Conservation (phyloP, 768 basidiomycete genomes). For the Kockovaella imperatae region DNA sequence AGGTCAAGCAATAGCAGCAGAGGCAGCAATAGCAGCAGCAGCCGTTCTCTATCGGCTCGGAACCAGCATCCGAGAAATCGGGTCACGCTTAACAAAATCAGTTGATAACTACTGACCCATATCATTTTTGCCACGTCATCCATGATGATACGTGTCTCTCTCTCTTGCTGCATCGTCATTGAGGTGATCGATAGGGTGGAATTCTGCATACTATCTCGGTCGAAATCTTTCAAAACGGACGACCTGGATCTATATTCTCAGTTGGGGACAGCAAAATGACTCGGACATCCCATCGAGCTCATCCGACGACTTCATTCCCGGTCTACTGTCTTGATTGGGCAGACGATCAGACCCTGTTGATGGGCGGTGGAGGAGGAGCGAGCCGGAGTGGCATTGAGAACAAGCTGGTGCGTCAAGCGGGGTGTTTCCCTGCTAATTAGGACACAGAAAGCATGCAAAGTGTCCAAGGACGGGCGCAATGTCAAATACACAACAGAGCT, state of each 20-base stretch:
- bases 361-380: conserved; percentile 82
- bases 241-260: background rate
- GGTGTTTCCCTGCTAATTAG: background rate
- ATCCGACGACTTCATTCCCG: conserved; percentile 73
- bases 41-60: too few relatives aligned
- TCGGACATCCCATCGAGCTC: conserved; percentile 69
- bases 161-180: too few relatives aligned
- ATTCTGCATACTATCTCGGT: background rate
- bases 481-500: conserved; percentile 50
- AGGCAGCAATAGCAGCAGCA: too few relatives aligned
- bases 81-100: too few relatives aligned
- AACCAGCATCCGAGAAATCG: too few relatives aligned
- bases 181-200: too few relatives aligned
- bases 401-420: conserved; percentile 60
- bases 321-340: conserved; percentile 80
- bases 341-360: conserved; percentile 60
- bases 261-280: conserved; percentile 48
- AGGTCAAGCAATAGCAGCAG: too few relatives aligned
- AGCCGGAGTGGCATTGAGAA: conserved; percentile 86
- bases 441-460: conserved; percentile 38
- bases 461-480: conserved; percentile 34
- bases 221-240: conserved; percentile 1
- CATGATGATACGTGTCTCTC: too few relatives aligned
- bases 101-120: too few relatives aligned
- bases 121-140: too few relatives aligned